Evolutionary conservation across 1,284 basidiomycete genomes (phyloP).

Genomic region (Salmacisia buchloeana): DNA sequence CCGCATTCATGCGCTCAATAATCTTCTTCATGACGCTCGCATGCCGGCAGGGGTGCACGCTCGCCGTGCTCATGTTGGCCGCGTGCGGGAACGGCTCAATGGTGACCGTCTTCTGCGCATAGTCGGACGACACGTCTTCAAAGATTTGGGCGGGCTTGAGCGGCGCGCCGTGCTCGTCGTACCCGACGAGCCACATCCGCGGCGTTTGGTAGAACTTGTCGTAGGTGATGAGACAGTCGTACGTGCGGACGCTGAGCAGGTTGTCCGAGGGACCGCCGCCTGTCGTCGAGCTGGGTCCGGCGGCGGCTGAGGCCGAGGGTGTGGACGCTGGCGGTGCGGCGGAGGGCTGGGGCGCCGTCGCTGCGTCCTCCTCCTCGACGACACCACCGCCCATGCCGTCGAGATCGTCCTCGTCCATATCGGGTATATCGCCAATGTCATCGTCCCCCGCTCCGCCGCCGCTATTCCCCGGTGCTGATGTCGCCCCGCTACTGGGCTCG

Average conservation of each 20-base stretch:
- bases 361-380: constrained; percentile 39
- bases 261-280: constrained; percentile 57
- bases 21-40: constrained; percentile 99
- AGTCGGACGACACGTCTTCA: constrained; percentile 93
- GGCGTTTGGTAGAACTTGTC: constrained; percentile 64
- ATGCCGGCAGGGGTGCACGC: constrained; percentile 99
- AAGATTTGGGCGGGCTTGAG: constrained; percentile 75
- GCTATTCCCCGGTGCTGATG: neutral
- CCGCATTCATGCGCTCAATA: constrained; percentile 89
- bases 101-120: constrained; percentile 97
- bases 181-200: constrained; percentile 48
- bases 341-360: constrained; percentile 17
- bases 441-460: constrained; percentile 14
- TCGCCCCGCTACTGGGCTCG: neutral
- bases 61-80: constrained; percentile 57
- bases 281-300: constrained; percentile 12
- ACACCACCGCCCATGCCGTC: constrained; percentile 35
- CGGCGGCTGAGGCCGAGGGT: neutral
- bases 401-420: constrained; percentile 39
- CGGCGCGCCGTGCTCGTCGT: constrained; percentile 44
- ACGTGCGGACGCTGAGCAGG: constrained; percentile 87
- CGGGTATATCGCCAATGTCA: constrained; percentile 40
- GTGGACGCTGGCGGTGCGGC: constrained; percentile 24
- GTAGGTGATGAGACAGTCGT: constrained; percentile 99
- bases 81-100: constrained; percentile 97